These are phyloP conservation scores for Hyaloscypha bicolor DNA, from an alignment of 495 filamentous ascomycete species.

Conservation along the genomic window DNA sequence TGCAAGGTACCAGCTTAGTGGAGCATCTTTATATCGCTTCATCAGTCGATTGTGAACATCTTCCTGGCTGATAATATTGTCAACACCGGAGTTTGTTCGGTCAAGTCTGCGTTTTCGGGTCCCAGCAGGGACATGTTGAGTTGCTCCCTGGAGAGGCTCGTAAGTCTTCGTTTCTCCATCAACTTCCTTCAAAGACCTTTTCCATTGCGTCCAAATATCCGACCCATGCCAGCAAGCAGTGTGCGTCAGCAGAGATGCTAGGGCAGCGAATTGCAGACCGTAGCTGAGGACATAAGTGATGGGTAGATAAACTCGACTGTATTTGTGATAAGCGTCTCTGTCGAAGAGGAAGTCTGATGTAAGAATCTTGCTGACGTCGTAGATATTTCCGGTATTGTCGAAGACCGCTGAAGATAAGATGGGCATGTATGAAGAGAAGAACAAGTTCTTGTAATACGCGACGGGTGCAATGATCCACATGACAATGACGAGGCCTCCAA, in stretches of 20 bases:
- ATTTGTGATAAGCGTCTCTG: conserved; percentile 66
- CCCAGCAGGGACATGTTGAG: background rate
- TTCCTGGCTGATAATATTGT: conserved; percentile 64
- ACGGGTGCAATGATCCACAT: conserved; percentile 90
- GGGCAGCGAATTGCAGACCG: conserved; percentile 76
- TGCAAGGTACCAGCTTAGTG: conserved; percentile 73
- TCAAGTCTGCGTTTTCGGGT: conserved; percentile 36
- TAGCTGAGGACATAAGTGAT: conserved; percentile 84
- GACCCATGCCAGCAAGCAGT: conserved; percentile 74
- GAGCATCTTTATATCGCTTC: conserved; percentile 73
- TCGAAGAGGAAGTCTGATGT: conserved; percentile 74
- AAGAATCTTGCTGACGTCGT: conserved; percentile 75
- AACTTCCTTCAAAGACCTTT: conserved; percentile 50
- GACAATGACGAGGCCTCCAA: conserved; percentile 79
- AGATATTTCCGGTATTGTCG: conserved; percentile 76
- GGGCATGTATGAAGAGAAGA: conserved; percentile 81
- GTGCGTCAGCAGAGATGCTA: conserved; percentile 72
- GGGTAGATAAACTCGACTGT: conserved; percentile 79
- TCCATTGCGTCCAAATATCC: conserved; percentile 74
- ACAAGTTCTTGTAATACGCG: conserved; percentile 75
- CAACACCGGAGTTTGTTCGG: conserved; percentile 41
- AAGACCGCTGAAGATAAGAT: conserved; percentile 76
- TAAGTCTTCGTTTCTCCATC: conserved; percentile 47
- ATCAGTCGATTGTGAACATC: conserved; percentile 82
- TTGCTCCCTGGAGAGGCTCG: conserved; percentile 40